Percentiles rank a stretch among this genome's conserved stretches.
phyloP scores from a whole-genome alignment of 2,329 filamentous ascomycete species.

The Colletotrichum ledebouriae region DNA sequence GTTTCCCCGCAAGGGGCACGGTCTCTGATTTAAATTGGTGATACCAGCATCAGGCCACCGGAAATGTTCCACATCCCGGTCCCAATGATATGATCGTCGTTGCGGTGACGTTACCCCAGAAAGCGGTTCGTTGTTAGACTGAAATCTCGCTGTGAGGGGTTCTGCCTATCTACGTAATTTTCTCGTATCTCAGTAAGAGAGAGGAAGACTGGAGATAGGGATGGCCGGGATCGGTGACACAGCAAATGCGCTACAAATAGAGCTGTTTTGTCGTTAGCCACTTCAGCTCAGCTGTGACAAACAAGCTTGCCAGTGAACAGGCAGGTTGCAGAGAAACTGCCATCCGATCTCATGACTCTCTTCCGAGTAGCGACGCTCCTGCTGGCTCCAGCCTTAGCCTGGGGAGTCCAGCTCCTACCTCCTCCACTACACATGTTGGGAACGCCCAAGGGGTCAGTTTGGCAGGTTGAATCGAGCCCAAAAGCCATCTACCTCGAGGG shows the following conservation, averaged over 20 bases:
- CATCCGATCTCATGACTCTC: conserved; percentile 3
- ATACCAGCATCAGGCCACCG: not conserved
- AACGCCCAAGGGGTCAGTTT: not conserved
- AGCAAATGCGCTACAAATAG: too few species aligned
- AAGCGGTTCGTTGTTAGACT: conserved; percentile 16
- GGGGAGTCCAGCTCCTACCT: conserved; percentile 29
- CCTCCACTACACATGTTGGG: conserved; percentile 1
- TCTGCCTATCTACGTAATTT: not conserved
- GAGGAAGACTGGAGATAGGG: not conserved
- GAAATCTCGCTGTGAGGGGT: conserved; percentile 8
- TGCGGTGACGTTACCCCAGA: conserved; percentile 23
- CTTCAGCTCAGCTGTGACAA: not conserved
- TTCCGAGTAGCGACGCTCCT: conserved; percentile 6
- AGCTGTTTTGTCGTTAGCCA: too few species aligned
- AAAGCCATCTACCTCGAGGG: conserved; percentile 57
- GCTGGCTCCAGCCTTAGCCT: conserved; percentile 4
- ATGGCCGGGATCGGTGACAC: too few species aligned
- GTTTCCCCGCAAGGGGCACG: too few species aligned
- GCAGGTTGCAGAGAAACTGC: too few species aligned
- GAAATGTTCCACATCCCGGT: not conserved
- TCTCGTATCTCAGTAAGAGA: not conserved
- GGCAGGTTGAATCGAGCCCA: not conserved
- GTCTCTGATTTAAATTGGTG: not conserved
- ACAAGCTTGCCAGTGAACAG: not conserved
- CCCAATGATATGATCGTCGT: not conserved